Base-by-base conservation (phyloP, 2,329 filamentous ascomycete genomes). In the Fusarium tuaranense region DNA sequence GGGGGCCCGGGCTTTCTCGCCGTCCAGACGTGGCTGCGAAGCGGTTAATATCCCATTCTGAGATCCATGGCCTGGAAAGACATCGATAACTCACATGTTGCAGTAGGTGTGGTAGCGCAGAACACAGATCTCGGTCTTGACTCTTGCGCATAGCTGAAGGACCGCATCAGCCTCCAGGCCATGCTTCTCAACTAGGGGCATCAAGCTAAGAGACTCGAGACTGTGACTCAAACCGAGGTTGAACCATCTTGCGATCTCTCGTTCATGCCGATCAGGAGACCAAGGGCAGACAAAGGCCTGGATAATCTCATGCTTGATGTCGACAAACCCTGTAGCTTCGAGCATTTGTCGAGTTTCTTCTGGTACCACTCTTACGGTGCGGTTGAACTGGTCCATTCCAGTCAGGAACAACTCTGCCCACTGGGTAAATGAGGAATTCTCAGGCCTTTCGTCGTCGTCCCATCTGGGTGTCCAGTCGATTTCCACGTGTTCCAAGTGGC, bases 401-500 rank as follows among this genome's bases (percentile, higher is more conserved):
- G 90, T 87, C 58, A 90, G 87, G 67, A 97, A 85, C 67, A 90
- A 89, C 30, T 89, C 84, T 71, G 92, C 92, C 95, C 95, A 98
- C 76, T 90, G 84, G 53, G 86, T 83, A 18, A 96, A 84, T 32
- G 87, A 85, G 9, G 92, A 90, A 41, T 90, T 84, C 5, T 83
- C 74, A 13, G 89, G 87, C 16, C 93, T 83, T 1, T 90, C 90
- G 39, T 88, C 87, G 76, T 94, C 91, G 72, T 95, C 92, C 79
- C 91, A 93, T 62, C 90, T 90, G 20, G 95, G 94, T 58, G 89
- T 86, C 82, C 94, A 94, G 82, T 98, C 95, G 65, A 98, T 93
- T 81, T 98, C 96, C 58, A 97, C 90, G 76, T 97, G 95, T 83
- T 98, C 95, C 65, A 98, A 88, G 80, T 88, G 89, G 64, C 95